phyloP scores from a whole-genome alignment of 2,329 filamentous ascomycete species.

The Trichoderma atrobrunneum region DNA sequence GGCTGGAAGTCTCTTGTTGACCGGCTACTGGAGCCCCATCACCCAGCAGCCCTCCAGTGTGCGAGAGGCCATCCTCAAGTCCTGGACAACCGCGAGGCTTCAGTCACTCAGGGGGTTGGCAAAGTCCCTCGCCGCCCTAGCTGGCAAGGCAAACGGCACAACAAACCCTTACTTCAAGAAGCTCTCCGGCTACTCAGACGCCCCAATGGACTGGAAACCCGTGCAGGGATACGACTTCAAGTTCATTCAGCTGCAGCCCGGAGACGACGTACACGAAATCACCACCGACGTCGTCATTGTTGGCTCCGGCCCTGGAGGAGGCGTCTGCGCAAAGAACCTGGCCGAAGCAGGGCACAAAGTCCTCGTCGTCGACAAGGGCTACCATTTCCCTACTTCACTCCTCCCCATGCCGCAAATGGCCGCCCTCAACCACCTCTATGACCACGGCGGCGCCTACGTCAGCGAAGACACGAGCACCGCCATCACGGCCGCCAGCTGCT shows the following conservation, averaged over 20 bases:
- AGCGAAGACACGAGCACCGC: constrained; percentile 57
- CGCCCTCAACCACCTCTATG: constrained; percentile 64
- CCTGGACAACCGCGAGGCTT: constrained; percentile 60
- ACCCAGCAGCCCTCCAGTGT: constrained; percentile 58
- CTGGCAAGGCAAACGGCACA: constrained; percentile 54
- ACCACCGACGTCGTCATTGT: constrained; percentile 82
- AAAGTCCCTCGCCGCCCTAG: constrained; percentile 54
- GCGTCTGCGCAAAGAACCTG: constrained; percentile 75
- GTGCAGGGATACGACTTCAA: constrained; percentile 53
- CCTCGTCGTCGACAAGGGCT: constrained; percentile 78
- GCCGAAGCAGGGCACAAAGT: constrained; percentile 73
- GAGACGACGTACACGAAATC: constrained; percentile 52
- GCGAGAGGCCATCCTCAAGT: constrained; percentile 60
- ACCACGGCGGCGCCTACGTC: constrained; percentile 59
- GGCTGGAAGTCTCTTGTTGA: constrained; percentile 61
- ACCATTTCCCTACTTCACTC: constrained; percentile 68
- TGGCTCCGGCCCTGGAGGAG: constrained; percentile 83
- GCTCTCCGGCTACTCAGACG: constrained; percentile 57
- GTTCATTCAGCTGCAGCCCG: constrained; percentile 57
- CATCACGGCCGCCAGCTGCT: constrained; percentile 67
- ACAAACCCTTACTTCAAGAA: constrained; percentile 53
- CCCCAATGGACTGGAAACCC: constrained; percentile 50
- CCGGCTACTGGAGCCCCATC: constrained; percentile 63
- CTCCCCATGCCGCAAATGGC: constrained; percentile 70
- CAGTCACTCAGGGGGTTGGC: constrained; percentile 53